phyloP scores from a whole-genome alignment of 176 grass and related monocot species.

The Cocos nucifera region DNA sequence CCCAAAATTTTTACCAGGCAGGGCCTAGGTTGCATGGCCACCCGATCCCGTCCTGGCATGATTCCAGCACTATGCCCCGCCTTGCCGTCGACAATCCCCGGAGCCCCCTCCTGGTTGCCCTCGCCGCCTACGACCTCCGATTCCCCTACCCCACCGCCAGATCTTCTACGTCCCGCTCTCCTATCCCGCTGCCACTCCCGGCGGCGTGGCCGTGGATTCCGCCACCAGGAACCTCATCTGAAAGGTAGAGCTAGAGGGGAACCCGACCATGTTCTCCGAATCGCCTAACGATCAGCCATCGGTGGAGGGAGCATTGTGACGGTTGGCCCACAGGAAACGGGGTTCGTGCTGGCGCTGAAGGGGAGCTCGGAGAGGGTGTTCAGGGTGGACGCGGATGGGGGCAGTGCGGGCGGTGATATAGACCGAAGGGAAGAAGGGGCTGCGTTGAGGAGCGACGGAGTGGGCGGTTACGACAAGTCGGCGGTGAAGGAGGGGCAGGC shows the following conservation, averaged over 20 bases:
- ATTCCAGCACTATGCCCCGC: no score
- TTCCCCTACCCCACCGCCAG: conserved; percentile 35
- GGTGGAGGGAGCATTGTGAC: conserved; percentile 21
- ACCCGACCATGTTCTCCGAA: conserved; percentile 21
- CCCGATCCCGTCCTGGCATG: conserved; percentile 9
- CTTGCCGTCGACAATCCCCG: conserved; percentile 37
- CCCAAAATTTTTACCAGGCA: conserved; percentile 52
- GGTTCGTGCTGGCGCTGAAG: conserved; percentile 67
- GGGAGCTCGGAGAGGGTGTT: conserved; percentile 32
- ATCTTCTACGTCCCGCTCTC: conserved; percentile 38
- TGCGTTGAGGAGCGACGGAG: conserved; percentile 36
- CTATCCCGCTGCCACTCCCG: conserved; percentile 18
- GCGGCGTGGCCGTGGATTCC: conserved; percentile 55
- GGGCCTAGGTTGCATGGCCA: conserved; percentile 8
- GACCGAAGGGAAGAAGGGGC: not conserved
- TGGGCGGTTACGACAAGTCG: conserved; percentile 27
- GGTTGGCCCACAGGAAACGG: conserved; percentile 36
- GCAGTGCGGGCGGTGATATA: conserved; percentile 20
- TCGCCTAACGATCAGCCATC: not conserved
- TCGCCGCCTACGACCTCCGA: conserved; percentile 58
- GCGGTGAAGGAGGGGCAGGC: conserved; percentile 14
- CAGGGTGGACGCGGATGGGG: conserved; percentile 56
- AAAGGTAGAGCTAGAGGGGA: conserved; percentile 36
- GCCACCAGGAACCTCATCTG: conserved; percentile 34
- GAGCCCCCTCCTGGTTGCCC: conserved; percentile 36